Conservation (phyloP, 768 basidiomycete species). For the Nidularia sp. region DNA sequence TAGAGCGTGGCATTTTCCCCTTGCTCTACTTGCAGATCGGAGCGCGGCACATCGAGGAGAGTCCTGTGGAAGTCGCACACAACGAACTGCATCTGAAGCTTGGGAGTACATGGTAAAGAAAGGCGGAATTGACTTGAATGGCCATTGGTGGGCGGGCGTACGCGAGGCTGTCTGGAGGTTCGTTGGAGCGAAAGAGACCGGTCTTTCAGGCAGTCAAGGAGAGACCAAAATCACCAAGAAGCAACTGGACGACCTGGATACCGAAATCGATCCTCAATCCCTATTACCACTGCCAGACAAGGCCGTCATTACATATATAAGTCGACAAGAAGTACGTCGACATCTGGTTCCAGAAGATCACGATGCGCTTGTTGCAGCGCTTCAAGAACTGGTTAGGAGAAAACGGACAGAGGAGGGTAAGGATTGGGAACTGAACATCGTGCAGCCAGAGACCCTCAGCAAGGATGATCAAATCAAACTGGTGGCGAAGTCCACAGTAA, state of each 20-base stretch:
- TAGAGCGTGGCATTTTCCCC: slow-evolving; percentile 63
- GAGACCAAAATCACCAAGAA: background rate
- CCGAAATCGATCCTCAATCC: slow-evolving; percentile 7
- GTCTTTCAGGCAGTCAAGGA: background rate
- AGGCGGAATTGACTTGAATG: slow-evolving; percentile 21
- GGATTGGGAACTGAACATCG: slow-evolving; percentile 53
- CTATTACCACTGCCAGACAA: slow-evolving; percentile 30
- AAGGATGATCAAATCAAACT: slow-evolving; percentile 68
- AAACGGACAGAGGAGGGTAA: slow-evolving; percentile 19
- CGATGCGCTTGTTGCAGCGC: slow-evolving; percentile 36
- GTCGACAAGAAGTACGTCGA: slow-evolving; percentile 49
- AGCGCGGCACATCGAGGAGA: slow-evolving; percentile 64
- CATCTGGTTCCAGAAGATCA: slow-evolving; percentile 50
- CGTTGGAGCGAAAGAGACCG: slow-evolving; percentile 35
- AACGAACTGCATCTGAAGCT: slow-evolving; percentile 64
- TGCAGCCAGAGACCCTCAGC: slow-evolving; percentile 53
- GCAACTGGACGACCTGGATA: background rate
- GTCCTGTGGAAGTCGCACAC: slow-evolving; percentile 49
- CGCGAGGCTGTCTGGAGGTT: slow-evolving; percentile 53
- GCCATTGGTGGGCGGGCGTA: slow-evolving; percentile 70
- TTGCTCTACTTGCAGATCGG: slow-evolving; percentile 61
- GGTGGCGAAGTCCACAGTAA: slow-evolving; percentile 59
- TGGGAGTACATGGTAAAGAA: slow-evolving; percentile 36
- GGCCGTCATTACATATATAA: slow-evolving; percentile 63
- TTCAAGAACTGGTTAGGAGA: slow-evolving; percentile 39